Evolutionary conservation across 225 moss, liverwort and hornwort species (phyloP), one percentile per base, ranked within the genome.

Genomic region (Pleurozium schreberi): DNA sequence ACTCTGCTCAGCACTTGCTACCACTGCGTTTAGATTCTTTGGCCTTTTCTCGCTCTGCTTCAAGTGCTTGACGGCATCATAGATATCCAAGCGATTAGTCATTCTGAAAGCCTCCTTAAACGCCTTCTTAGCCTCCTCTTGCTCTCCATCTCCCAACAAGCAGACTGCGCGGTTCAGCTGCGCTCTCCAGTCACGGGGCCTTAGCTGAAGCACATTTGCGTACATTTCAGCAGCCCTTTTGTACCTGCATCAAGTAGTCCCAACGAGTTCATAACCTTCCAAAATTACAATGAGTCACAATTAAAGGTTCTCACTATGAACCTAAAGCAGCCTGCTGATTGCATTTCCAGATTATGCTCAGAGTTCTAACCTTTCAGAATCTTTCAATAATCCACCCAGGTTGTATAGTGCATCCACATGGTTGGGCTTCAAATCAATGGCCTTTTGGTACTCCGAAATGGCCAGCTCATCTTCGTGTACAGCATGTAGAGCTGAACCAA

Each of bases 371-470:
- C 93, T 91, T 80, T 76, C 91, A 67, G 93, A 92, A 85, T 97
- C 99, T 91, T 95, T 96, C 62, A 93, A 90, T n/a, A 97, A 91
- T 42, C 99, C 99, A 43, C 97, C 97, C 76, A 99, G 93, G 86
- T 99, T 99, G 93, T 99, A 99, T 57, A 96, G 95, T 42, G 99
- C 99, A 86, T 99, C 97, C 52, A 96, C 93, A 87, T 99, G 99
- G 83, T 99, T 92, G 23, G 96, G 96, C 67, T 96, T 93, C 90
- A 96, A 88, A 81, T 99, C 95, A 82, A 99, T 99, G 59, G 99
- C 95, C 91, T 92, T 93, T 34, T 95, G 96, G 80, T 97, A 97
- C 89, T 96, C 96, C 52, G 93, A 88, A 58, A 87, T 96, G 62
- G 99, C 99, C 81, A 84, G 88, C n/a, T 97, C 95, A 80, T 96